Base-by-base conservation (phyloP, 345 rosid genomes). In the Durio zibethinus region DNA sequence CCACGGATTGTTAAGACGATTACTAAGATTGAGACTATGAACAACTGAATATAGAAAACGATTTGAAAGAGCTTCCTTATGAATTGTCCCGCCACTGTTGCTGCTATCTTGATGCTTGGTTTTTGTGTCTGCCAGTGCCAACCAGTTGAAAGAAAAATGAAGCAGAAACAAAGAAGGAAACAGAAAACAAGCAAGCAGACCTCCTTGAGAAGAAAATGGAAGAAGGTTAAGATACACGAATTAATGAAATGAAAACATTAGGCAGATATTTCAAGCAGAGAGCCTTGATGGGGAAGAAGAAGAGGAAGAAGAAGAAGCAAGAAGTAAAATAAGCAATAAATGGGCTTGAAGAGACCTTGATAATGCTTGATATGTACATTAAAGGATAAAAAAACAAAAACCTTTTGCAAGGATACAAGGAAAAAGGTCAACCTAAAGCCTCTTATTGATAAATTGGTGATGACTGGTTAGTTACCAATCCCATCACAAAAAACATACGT, bases 1-100 rank as follows among this genome's bases (percentile, higher is more conserved):
- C 97, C 95, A 0, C 92, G 88, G 77, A 90, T 76, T 12, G 89
- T 83, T 81, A 94, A 88, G 82, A 79, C 82, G 10, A 88, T 78
- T 12, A 87, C 84, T 35, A 93, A 78, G 79, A 89, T 82, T 10
- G 89, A 80, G 71, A 86, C 71, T 25, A 86, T 72, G 80, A 86
- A n/a, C 21, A 93, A 52, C 10, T 94, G 98, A 11, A 80, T 73
- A 80, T 86, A 83, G 90, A 94, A 90, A 18, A 91, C 78, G 25
- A 84, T 79, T 78, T 81, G 85, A 63, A 91, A 90, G 77, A 91
- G 85, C 80, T 78, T 84, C 76, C 88, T 83, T 9, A 62, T 25
- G 71, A 88, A 71, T 66, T 63, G 83, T 16, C 86, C 84, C 42
- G 87, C 80, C 82, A 86, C 76, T 2, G 86, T 81, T 63, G 87